phyloP scores from a whole-genome alignment of 768 basidiomycete genomes.

The Naganishia friedmannii region DNA sequence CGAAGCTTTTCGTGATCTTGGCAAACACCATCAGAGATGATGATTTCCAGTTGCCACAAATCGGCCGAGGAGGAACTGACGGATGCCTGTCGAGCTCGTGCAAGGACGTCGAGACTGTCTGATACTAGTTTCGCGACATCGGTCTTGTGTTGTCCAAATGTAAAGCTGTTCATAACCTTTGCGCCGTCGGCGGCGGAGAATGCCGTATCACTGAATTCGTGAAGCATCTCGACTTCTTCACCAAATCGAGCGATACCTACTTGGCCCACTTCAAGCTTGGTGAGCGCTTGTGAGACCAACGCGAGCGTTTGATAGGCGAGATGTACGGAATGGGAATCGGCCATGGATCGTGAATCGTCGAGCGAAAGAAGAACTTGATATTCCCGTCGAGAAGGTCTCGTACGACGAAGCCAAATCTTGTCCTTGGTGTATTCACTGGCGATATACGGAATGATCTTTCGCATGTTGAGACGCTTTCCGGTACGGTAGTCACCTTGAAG shows the following conservation, averaged over 20 bases:
- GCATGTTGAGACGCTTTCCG: constrained; percentile 97
- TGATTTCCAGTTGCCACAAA: constrained; percentile 95
- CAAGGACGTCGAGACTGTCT: constrained; percentile 68
- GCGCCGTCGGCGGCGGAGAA: constrained; percentile 76
- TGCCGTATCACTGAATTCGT: constrained; percentile 60
- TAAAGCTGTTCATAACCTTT: constrained; percentile 76
- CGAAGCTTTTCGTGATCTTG: constrained; percentile 87
- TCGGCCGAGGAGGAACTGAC: constrained; percentile 65
- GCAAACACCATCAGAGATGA: constrained; percentile 98
- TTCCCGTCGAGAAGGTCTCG: constrained; percentile 86
- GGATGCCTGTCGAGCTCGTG: constrained; percentile 70
- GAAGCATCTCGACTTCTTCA: constrained; percentile 77
- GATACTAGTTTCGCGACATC: constrained; percentile 80
- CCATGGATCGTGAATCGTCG: constrained; percentile 96
- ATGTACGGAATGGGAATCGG: constrained; percentile 84
- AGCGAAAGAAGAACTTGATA: constrained; percentile 92
- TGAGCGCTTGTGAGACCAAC: constrained; percentile 83
- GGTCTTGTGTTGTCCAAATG: constrained; percentile 83
- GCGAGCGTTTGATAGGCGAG: constrained; percentile 91
- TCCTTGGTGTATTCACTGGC: constrained; percentile 99
- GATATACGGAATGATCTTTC: constrained; percentile 95
- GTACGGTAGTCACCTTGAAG: constrained; percentile 95
- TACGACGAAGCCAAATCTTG: constrained; percentile 96
- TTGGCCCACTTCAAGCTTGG: constrained; percentile 91
- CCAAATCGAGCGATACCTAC: constrained; percentile 89